Percentiles rank a stretch among this genome's conserved stretches.
Conservation (phyloP, 2,329 filamentous ascomycete genomes). For the Penicillium sp. region DNA sequence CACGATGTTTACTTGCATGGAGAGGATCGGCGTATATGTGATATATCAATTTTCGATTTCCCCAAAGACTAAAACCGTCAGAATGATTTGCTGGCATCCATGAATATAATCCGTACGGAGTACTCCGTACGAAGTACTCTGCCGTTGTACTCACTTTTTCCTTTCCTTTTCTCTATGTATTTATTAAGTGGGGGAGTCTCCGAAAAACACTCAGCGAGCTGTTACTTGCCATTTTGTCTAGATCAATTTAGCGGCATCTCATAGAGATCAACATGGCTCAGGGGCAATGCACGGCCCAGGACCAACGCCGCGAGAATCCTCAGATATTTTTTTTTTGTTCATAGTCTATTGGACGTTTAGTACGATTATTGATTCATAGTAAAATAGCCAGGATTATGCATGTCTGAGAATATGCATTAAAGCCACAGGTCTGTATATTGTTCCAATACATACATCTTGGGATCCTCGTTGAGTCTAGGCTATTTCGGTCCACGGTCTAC, state of each 20-base stretch:
- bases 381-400: background rate
- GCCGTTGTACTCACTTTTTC: background rate
- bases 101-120: background rate
- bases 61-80: constrained; percentile 3
- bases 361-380: constrained; percentile 7
- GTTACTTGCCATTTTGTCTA: background rate
- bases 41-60: constrained; percentile 7
- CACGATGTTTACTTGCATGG: constrained; percentile 6
- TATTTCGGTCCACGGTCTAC: background rate
- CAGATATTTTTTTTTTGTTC: background rate
- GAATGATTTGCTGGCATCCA: constrained; percentile 4
- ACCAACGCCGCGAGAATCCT: background rate
- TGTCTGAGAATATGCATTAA: background rate
- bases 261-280: constrained; percentile 8
- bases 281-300: constrained; percentile 10
- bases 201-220: background rate
- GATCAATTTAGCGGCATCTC: constrained; percentile 5
- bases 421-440: background rate
- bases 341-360: background rate
- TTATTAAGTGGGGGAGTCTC: background rate
- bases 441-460: background rate
- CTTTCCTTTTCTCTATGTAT: background rate
- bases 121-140: background rate
- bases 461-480: constrained; percentile 1
- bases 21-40: constrained; percentile 6